Evolutionary conservation across 1,284 basidiomycete species (phyloP).

Genomic region (Austropuccinia psidii): DNA sequence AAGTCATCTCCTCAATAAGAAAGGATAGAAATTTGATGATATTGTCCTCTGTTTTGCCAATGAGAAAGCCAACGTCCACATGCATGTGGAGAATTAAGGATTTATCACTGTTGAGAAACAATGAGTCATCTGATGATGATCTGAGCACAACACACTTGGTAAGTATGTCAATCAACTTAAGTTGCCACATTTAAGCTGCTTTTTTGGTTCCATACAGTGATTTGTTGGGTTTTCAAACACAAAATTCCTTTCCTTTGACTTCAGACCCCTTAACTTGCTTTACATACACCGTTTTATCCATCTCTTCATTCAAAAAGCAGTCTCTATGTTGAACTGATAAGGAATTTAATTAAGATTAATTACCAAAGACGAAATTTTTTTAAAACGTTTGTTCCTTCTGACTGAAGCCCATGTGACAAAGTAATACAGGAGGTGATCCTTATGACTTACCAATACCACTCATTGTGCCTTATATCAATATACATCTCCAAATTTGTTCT

Average conservation of each 20-base stretch:
- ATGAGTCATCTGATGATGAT: not conserved
- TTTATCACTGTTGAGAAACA: not conserved
- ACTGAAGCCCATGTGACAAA: too few species aligned
- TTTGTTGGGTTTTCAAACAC: not conserved
- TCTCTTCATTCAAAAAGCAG: not conserved
- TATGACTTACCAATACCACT: not conserved
- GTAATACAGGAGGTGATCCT: too few species aligned
- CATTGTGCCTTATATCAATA: not conserved
- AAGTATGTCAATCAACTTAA: not conserved
- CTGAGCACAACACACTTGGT: not conserved
- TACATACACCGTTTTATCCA: not conserved
- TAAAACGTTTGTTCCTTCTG: too few species aligned
- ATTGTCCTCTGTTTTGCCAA: not conserved
- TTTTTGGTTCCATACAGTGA: not conserved
- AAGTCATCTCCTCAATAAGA: too few species aligned
- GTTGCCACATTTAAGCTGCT: not conserved
- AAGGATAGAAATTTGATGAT: too few species aligned
- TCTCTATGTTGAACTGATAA: not conserved
- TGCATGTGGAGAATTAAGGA: not conserved
- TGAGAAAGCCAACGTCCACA: not conserved
- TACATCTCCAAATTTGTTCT: not conserved
- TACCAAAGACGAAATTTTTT: too few species aligned
- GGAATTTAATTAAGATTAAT: not conserved
- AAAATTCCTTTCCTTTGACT: not conserved
- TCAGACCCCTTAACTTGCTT: not conserved